Conservation (phyloP, 129 eudicot species). For the Artemisia tridentata region DNA sequence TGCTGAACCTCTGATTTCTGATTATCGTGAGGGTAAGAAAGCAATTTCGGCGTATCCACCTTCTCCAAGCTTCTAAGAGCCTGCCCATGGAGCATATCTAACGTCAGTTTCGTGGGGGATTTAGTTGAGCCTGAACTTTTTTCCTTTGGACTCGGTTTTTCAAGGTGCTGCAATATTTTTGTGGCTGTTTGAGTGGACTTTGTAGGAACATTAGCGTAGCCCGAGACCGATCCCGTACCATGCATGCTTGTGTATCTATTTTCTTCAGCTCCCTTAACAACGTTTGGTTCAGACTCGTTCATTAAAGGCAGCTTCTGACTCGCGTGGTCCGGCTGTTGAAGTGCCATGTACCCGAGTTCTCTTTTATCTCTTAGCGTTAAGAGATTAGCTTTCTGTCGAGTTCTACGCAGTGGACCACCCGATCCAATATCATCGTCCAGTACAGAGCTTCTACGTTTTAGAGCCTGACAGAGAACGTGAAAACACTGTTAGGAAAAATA, state of each 20-base stretch:
- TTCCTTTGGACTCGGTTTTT: conserved; percentile 10
- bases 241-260: conserved; percentile 23
- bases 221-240: conserved; percentile 14
- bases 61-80: conserved; percentile 80
- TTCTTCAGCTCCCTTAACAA: conserved; percentile 24
- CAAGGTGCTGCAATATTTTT: conserved; percentile 70
- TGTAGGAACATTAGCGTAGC: conserved; percentile 55
- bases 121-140: no score
- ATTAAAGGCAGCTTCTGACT: conserved; percentile 36
- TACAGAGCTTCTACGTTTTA: conserved; percentile 75
- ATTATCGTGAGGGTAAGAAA: conserved; percentile 31
- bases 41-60: conserved; percentile 42
- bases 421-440: conserved; percentile 69
- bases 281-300: conserved; percentile 27
- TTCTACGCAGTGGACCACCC: conserved; percentile 77
- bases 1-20: conserved; percentile 32
- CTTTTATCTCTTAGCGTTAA: conserved; percentile 37
- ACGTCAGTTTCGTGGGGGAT: no score
- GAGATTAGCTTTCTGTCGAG: conserved; percentile 76
- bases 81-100: conserved; percentile 34
- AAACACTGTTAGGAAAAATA: background rate
- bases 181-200: conserved; percentile 66
- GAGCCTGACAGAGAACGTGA: conserved; percentile 41
- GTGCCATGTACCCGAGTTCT: conserved; percentile 37
- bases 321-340: conserved; percentile 18